Evolutionary conservation across 495 filamentous ascomycete genomes (phyloP).

Genomic region (Lophiostoma macrostomum): DNA sequence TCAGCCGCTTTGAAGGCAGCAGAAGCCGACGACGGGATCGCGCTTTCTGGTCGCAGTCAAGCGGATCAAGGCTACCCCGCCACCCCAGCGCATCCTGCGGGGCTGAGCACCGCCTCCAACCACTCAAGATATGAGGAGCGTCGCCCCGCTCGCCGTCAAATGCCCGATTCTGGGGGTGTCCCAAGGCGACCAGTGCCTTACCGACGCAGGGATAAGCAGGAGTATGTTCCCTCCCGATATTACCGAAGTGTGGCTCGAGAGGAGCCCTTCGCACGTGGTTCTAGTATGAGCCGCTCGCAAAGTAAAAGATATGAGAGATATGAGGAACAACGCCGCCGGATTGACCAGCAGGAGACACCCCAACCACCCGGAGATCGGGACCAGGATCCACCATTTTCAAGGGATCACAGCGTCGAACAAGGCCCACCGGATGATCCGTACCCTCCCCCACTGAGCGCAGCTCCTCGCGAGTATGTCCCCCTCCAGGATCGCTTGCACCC

Average conservation of each 20-base stretch:
- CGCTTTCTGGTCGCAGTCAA: conserved; percentile 3
- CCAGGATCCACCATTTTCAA: conserved; percentile 20
- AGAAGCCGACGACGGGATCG: conserved; percentile 19
- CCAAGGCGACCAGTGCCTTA: conserved; percentile 15
- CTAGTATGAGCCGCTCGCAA: conserved; percentile 24
- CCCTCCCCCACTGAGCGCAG: background rate
- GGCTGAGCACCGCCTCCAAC: conserved; percentile 17
- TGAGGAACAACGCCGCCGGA: conserved; percentile 25
- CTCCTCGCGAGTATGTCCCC: conserved; percentile 21
- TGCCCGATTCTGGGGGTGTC: conserved; percentile 19
- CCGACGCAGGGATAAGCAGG: conserved; percentile 25
- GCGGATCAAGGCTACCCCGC: background rate
- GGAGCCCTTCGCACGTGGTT: conserved; percentile 25
- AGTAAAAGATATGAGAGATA: conserved; percentile 26
- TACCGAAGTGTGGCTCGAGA: conserved; percentile 23
- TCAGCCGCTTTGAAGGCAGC: conserved; percentile 1
- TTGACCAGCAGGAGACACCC: conserved; percentile 31
- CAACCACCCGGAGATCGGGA: conserved; percentile 20
- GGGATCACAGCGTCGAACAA: conserved; percentile 28
- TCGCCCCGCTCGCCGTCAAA: conserved; percentile 8
- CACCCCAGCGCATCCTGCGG: conserved; percentile 1
- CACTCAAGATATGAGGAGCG: conserved; percentile 27
- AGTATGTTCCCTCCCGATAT: conserved; percentile 27
- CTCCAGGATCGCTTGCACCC: conserved; percentile 19
- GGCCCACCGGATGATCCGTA: conserved; percentile 15